Conservation (phyloP, 768 basidiomycete genomes). For the Phylloporus arenicola region DNA sequence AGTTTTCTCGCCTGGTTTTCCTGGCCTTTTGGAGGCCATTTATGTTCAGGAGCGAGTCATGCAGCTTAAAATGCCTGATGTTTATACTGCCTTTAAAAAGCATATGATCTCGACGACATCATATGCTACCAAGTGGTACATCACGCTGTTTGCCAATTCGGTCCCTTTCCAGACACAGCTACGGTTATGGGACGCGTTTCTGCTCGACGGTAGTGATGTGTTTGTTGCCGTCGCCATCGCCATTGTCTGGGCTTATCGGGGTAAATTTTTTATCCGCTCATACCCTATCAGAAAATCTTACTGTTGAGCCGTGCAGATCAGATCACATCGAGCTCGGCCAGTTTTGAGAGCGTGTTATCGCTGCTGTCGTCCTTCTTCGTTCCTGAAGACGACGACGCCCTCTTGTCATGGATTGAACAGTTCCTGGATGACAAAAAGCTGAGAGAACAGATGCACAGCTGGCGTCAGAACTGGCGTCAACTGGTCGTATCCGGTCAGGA, state of each 20-base stretch:
- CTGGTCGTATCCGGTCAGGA: slow-evolving; percentile 65
- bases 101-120: slow-evolving; percentile 90
- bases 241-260: slow-evolving; percentile 87
- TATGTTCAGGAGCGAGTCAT: slow-evolving; percentile 91
- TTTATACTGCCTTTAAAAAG: slow-evolving; percentile 79
- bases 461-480: slow-evolving; percentile 77
- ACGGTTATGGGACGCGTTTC: slow-evolving; percentile 90
- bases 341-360: slow-evolving; percentile 89
- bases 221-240: slow-evolving; percentile 82
- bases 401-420: slow-evolving; percentile 76
- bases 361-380: slow-evolving; percentile 92
- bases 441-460: slow-evolving; percentile 59
- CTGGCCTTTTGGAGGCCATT: slow-evolving; percentile 91
- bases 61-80: slow-evolving; percentile 83
- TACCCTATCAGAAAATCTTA: slow-evolving; percentile 2
- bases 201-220: slow-evolving; percentile 85
- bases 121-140: slow-evolving; percentile 99
- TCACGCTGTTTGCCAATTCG: slow-evolving; percentile 93
- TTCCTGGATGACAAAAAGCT: slow-evolving; percentile 60
- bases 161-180: slow-evolving; percentile 95
- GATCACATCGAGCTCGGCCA: slow-evolving; percentile 71
- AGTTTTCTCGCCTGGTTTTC: slow-evolving; percentile 92
- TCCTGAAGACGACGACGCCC: slow-evolving; percentile 79
- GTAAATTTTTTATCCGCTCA: slow-evolving; percentile 38
- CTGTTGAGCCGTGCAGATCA: slow-evolving; percentile 50